phyloP scores from a whole-genome alignment of 768 basidiomycete genomes.

The Amanita pallidorosea region DNA sequence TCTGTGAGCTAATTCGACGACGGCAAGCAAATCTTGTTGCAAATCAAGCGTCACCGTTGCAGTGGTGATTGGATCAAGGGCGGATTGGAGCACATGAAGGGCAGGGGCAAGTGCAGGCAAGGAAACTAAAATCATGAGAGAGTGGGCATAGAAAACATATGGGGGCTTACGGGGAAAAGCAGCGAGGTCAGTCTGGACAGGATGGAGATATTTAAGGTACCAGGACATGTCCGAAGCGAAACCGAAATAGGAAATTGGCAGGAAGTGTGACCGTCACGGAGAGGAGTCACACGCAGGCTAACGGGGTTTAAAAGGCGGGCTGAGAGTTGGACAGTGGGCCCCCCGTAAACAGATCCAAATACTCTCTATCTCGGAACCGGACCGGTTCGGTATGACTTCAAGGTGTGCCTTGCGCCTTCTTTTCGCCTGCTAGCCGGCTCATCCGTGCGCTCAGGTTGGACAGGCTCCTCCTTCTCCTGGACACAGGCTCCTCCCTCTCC shows the following conservation, averaged over 20 bases:
- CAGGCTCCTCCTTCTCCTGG: slow-evolving; percentile 90
- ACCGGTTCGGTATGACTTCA: slow-evolving; percentile 64
- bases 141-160: not conserved
- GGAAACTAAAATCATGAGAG: not conserved
- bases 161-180: not conserved
- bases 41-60: not conserved
- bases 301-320: slow-evolving; percentile 57
- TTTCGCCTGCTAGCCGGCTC: not conserved
- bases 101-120: not conserved
- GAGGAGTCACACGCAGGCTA: slow-evolving; percentile 25
- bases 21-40: slow-evolving; percentile 1
- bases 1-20: slow-evolving; percentile 39
- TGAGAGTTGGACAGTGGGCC: slow-evolving; percentile 36
- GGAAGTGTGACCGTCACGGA: slow-evolving; percentile 26
- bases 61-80: slow-evolving; percentile 1
- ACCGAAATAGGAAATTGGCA: not conserved
- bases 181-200: not conserved
- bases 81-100: not conserved
- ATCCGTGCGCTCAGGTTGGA: slow-evolving; percentile 57
- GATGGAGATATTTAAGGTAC: slow-evolving; percentile 6
- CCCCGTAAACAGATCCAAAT: slow-evolving; percentile 41
- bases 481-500: slow-evolving; percentile 85
- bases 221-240: not conserved
- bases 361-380: slow-evolving; percentile 30
- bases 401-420: slow-evolving; percentile 31